Evolutionary conservation across 495 filamentous ascomycete species (phyloP).

Genomic region (Xylaria sp.): DNA sequence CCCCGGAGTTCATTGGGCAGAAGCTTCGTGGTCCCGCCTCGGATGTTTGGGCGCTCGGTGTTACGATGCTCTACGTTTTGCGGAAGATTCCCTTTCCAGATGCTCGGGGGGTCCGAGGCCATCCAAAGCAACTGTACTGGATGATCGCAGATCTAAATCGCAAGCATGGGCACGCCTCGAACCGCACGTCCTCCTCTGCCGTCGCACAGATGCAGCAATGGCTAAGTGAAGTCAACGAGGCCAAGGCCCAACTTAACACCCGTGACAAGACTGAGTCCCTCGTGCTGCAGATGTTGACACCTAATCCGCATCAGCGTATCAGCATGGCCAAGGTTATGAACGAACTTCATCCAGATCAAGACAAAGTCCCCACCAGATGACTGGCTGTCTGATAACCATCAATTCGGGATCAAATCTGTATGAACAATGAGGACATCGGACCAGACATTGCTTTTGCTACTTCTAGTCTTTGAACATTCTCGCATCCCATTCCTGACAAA

Average conservation of each 20-base stretch:
- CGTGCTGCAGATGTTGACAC: constrained; percentile 53
- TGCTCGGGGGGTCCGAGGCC: constrained; percentile 46
- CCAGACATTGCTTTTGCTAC: neutral
- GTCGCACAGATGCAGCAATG: constrained; percentile 54
- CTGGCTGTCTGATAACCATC: neutral
- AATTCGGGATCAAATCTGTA: neutral
- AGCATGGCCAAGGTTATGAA: constrained; percentile 49
- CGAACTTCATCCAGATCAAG: constrained; percentile 44
- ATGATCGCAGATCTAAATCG: constrained; percentile 52
- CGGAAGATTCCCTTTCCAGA: constrained; percentile 56
- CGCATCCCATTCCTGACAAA: neutral
- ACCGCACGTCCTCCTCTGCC: constrained; percentile 38
- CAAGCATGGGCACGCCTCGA: constrained; percentile 30
- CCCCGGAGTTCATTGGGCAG: constrained; percentile 56
- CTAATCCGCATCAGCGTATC: constrained; percentile 51
- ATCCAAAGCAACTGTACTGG: constrained; percentile 55
- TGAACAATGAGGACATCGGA: neutral
- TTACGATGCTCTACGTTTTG: constrained; percentile 58
- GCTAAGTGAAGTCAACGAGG: constrained; percentile 51
- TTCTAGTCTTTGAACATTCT: neutral
- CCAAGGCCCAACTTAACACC: constrained; percentile 43
- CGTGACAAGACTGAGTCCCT: constrained; percentile 51
- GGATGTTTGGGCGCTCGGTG: constrained; percentile 59
- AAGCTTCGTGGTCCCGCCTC: constrained; percentile 54
- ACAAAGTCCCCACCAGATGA: constrained; percentile 5